Percentiles rank a stretch among this genome's conserved stretches.
Conservation (phyloP, 2,329 filamentous ascomycete genomes). For the Cercospora sesami region DNA sequence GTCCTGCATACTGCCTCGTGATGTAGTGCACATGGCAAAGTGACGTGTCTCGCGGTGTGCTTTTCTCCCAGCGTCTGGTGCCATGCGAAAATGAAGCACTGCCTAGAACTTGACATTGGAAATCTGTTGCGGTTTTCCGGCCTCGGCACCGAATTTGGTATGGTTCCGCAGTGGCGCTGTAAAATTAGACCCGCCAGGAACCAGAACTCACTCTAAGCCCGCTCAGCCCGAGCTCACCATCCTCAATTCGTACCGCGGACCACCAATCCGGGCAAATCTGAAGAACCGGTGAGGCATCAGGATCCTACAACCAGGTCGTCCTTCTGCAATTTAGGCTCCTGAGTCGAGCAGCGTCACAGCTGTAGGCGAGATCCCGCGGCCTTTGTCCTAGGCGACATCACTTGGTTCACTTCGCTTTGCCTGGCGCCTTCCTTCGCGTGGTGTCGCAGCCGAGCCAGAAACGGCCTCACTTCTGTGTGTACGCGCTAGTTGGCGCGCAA, state of each 20-base stretch:
- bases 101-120: not conserved
- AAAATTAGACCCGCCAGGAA: not conserved
- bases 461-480: not conserved
- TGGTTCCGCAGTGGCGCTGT: not conserved
- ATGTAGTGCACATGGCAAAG: not conserved
- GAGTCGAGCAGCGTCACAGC: not conserved
- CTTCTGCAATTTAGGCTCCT: not conserved
- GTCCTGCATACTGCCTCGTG: not conserved
- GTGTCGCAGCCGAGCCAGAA: not conserved
- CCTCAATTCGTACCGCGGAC: not conserved
- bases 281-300: not conserved
- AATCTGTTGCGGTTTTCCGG: not conserved
- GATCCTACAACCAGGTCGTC: not conserved
- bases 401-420: not conserved
- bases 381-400: not conserved
- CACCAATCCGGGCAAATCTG: not conserved
- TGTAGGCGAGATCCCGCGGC: not conserved
- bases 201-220: not conserved
- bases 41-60: not conserved
- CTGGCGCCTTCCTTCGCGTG: slow-evolving; percentile 4
- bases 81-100: not conserved
- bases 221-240: slow-evolving; percentile 9
- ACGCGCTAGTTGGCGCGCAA: not conserved
- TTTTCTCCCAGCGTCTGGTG: not conserved
- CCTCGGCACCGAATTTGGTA: slow-evolving; percentile 1